A percentile compares a stretch with the other conserved stretches of the same genome.
Evolutionary conservation across 768 basidiomycete genomes (phyloP).

Genomic region (Mycena polygramma): DNA sequence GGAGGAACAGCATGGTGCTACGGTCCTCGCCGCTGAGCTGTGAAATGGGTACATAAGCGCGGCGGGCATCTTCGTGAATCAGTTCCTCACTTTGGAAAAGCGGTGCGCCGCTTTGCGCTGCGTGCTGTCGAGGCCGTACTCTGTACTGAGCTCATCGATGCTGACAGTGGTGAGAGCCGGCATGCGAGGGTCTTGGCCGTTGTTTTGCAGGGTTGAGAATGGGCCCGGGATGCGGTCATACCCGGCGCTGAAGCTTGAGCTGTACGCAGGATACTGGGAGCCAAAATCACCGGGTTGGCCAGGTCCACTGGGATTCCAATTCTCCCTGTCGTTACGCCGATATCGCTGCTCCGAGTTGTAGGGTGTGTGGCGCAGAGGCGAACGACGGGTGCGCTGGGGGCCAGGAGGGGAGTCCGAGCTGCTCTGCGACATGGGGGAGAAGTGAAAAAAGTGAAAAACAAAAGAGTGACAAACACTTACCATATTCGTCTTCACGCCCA

Average conservation of each 20-base stretch:
- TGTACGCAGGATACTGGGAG: background rate
- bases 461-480: constrained; percentile 6
- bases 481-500: background rate
- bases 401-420: background rate
- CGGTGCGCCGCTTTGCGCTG: constrained; percentile 4
- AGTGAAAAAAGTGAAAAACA: background rate
- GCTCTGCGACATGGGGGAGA: background rate
- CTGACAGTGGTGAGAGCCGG: constrained; percentile 7
- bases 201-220: background rate
- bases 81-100: constrained; percentile 2
- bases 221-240: background rate
- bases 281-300: background rate
- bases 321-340: background rate
- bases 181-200: background rate
- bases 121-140: constrained; percentile 2
- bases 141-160: constrained; percentile 2
- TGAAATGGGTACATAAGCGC: background rate
- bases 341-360: background rate
- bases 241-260: background rate
- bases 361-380: background rate
- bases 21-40: background rate
- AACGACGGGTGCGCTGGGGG: background rate
- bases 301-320: background rate
- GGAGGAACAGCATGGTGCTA: background rate
- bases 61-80: no score